phyloP scores from a whole-genome alignment of 2,329 filamentous ascomycete genomes.

The Alternaria arborescens region DNA sequence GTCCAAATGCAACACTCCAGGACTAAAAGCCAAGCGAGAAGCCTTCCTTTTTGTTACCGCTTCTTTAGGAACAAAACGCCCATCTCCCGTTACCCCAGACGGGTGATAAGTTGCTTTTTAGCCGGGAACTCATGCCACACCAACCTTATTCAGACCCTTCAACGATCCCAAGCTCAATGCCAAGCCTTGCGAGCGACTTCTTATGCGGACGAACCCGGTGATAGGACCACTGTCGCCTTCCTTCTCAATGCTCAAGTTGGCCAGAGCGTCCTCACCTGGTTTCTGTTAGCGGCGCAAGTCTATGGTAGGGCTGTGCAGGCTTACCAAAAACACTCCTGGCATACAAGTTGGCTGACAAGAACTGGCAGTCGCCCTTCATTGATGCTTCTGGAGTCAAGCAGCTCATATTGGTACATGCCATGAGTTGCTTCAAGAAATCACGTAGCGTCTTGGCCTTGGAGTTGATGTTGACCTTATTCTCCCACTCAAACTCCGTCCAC shows the following conservation, averaged over 20 bases:
- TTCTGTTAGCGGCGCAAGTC: slow-evolving; percentile 12
- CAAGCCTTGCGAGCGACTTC: slow-evolving; percentile 93
- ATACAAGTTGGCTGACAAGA: slow-evolving; percentile 96
- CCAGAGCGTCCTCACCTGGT: slow-evolving; percentile 94
- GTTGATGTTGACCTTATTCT: slow-evolving; percentile 99
- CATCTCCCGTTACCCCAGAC: neutral
- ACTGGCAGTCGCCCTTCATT: slow-evolving; percentile 96
- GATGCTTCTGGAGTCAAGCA: slow-evolving; percentile 96
- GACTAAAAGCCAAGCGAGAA: slow-evolving; percentile 6
- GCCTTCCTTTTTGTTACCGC: slow-evolving; percentile 14
- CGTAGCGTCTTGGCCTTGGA: slow-evolving; percentile 91
- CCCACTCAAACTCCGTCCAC: slow-evolving; percentile 99
- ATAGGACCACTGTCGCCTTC: slow-evolving; percentile 95
- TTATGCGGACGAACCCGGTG: slow-evolving; percentile 96
- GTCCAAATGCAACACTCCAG: neutral
- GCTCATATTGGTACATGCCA: slow-evolving; percentile 99
- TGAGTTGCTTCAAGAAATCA: slow-evolving; percentile 91
- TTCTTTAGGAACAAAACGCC: neutral
- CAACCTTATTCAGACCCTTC: slow-evolving; percentile 79
- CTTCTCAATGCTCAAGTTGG: slow-evolving; percentile 97
- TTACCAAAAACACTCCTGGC: slow-evolving; percentile 97
- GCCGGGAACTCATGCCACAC: slow-evolving; percentile 31
- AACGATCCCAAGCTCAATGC: slow-evolving; percentile 92
- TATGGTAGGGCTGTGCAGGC: slow-evolving; percentile 52
- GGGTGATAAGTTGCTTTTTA: slow-evolving; percentile 2